Evolutionary conservation across 768 basidiomycete genomes (phyloP), one percentile per base, ranked within the genome.

Genomic region (Boletellus sp.): DNA sequence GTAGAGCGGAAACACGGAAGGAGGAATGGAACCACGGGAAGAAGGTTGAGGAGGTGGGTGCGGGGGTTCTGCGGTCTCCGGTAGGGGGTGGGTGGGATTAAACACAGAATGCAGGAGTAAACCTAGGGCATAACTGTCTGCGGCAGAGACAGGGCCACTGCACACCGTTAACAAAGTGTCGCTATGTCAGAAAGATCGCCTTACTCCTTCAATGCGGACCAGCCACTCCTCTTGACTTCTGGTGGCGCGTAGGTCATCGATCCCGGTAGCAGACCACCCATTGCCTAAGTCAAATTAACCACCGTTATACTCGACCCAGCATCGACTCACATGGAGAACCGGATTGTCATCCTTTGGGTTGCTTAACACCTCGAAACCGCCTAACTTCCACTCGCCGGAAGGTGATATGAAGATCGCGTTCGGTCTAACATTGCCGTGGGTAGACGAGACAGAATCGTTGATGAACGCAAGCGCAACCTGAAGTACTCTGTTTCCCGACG

Each of bases 341-440:
- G 88, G 80, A 39, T 75, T 66, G 13, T 89, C 84, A 45, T 97
- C 94, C 58, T 83, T 88, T 9, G 85, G 78, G 56, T 78, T 90
- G 58, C 91, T 93, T 54, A 96, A 67, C 0, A 95, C 70, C 61
- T 99, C 96, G 61, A 98, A 94, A 1, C 95, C 95, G 17, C 91
- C 94, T 8, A 99, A 72, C 62, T 90, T 90, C 96, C 95, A 98
- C 72, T 99, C 96, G 6, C 95, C 91, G 0, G 92, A 90, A 0
- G 87, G 85, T 1, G 95, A 92, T 45, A 96, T 81, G 63, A 96
- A 97, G 50, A 97, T 80, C 1, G 90, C 83, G 50, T 79, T 77
- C n/a, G 78, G 66, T 51, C 81, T 74, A 48, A 94, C 63, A 56
- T 84, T 88, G 19, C 92, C 94, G 58, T 96, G 93, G 0, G 90